These are phyloP conservation scores for Peronospora destructor DNA, from an alignment of 352 stramenopile species.

Conservation along the genomic window DNA sequence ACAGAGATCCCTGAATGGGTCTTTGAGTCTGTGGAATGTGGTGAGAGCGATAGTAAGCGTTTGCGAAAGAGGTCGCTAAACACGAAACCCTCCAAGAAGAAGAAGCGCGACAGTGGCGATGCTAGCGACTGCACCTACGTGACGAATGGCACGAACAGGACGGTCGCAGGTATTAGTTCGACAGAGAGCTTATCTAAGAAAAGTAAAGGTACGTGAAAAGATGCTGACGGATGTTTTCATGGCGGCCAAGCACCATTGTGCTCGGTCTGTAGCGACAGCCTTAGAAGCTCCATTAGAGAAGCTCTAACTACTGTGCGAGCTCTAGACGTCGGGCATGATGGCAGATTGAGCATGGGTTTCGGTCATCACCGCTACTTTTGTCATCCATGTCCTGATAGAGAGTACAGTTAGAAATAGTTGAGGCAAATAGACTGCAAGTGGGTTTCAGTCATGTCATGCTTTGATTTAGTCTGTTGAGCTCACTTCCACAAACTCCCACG, in stretches of 20 bases:
- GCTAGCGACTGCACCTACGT: conserved; percentile 6
- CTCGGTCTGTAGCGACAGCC: conserved; percentile 4
- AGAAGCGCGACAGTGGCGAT: conserved; percentile 21
- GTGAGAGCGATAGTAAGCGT: conserved; percentile 23
- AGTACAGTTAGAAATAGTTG: conserved; percentile 1
- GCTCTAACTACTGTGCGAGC: not conserved
- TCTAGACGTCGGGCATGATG: conserved; percentile 1
- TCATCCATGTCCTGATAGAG: conserved; percentile 2
- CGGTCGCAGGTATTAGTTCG: not conserved
- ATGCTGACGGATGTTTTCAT: conserved; percentile 16
- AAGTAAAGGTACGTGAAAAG: conserved; percentile 36
- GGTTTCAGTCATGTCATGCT: not conserved
- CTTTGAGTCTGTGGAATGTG: conserved; percentile 27
- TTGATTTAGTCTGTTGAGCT: not conserved
- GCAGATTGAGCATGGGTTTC: not conserved
- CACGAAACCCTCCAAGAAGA: conserved; percentile 22
- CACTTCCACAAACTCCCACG: not conserved
- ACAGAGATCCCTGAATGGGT: conserved; percentile 61
- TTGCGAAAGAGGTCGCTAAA: conserved; percentile 18
- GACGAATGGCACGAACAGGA: conserved; percentile 1
- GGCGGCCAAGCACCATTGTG: not conserved
- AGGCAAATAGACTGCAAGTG: not conserved
- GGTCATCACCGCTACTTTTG: not conserved
- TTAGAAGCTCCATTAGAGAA: not conserved
- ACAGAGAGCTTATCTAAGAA: conserved; percentile 25